phyloP scores from a whole-genome alignment of 2,329 filamentous ascomycete species.

The Fusarium sororula region DNA sequence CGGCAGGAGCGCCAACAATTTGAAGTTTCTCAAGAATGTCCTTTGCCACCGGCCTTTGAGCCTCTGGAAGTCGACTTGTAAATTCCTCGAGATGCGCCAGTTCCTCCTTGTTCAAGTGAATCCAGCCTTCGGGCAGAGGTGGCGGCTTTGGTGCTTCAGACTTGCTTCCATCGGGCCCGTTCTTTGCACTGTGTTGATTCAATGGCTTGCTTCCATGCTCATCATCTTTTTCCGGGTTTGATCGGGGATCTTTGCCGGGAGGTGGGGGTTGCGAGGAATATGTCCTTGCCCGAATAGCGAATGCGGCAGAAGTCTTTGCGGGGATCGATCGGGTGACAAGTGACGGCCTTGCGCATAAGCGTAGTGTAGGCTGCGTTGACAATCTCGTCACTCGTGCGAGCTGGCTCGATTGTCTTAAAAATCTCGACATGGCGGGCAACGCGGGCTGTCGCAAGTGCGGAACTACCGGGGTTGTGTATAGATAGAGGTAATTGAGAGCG shows the following conservation, averaged over 20 bases:
- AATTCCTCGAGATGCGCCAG: constrained; percentile 66
- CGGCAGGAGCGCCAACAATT: constrained; percentile 73
- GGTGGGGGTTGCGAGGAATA: constrained; percentile 53
- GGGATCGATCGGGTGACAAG: constrained; percentile 45
- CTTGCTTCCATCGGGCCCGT: constrained; percentile 25
- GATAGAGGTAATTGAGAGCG: constrained; percentile 26
- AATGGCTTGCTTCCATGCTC: constrained; percentile 32
- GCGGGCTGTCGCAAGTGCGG: constrained; percentile 46
- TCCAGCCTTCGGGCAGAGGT: constrained; percentile 58
- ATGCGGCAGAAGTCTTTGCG: constrained; percentile 39
- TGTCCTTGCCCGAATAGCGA: constrained; percentile 46
- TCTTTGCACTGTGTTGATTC: constrained; percentile 30
- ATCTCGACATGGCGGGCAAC: constrained; percentile 66
- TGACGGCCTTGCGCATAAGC: constrained; percentile 53
- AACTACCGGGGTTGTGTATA: constrained; percentile 46
- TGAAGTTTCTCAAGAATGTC: constrained; percentile 70
- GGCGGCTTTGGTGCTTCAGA: constrained; percentile 41
- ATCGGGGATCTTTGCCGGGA: constrained; percentile 48
- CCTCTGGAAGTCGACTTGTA: constrained; percentile 68
- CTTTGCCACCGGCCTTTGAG: constrained; percentile 68
- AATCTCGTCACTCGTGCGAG: constrained; percentile 70
- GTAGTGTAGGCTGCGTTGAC: constrained; percentile 61
- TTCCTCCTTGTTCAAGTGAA: constrained; percentile 57
- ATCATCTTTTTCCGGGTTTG: constrained; percentile 40
- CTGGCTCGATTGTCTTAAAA: constrained; percentile 72